Conservation (phyloP, 345 rosid genomes). For the Jatropha curcas region DNA sequence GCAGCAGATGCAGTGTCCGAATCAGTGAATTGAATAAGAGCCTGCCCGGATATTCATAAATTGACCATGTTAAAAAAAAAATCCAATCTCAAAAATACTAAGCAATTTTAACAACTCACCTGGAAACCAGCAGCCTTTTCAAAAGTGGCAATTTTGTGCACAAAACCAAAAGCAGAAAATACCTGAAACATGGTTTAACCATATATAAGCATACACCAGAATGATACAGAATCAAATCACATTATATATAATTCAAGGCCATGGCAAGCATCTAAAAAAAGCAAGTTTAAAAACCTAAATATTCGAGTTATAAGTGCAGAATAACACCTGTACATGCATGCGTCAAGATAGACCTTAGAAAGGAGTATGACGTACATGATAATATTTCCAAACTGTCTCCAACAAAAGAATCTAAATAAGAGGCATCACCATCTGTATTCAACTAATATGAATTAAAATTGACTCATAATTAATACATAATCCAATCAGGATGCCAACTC, state of each 20-base stretch:
- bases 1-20: slow-evolving; percentile 86
- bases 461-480: slow-evolving; percentile 17
- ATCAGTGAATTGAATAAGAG: slow-evolving; percentile 88
- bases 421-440: slow-evolving; percentile 66
- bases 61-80: slow-evolving; percentile 17
- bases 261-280: slow-evolving; percentile 27
- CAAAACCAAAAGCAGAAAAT: slow-evolving; percentile 97
- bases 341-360: slow-evolving; percentile 73
- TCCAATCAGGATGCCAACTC: slow-evolving; percentile 25
- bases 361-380: slow-evolving; percentile 68
- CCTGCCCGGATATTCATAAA: slow-evolving; percentile 47
- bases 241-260: slow-evolving; percentile 21
- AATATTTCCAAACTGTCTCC: slow-evolving; percentile 80
- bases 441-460: slow-evolving; percentile 42
- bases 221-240: neutral
- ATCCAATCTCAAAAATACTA: slow-evolving; percentile 15
- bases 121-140: slow-evolving; percentile 98
- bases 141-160: slow-evolving; percentile 95
- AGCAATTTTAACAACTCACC: slow-evolving; percentile 42
- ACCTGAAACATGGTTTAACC: slow-evolving; percentile 56
- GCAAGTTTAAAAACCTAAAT: slow-evolving; percentile 37
- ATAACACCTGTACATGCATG: slow-evolving; percentile 74
- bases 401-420: slow-evolving; percentile 66
- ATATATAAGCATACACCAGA: slow-evolving; percentile 16
- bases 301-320: slow-evolving; percentile 62